Evolutionary conservation across 2,329 filamentous ascomycete species (phyloP), one percentile per base, ranked within the genome.

Genomic region (Diaporthe batatas): DNA sequence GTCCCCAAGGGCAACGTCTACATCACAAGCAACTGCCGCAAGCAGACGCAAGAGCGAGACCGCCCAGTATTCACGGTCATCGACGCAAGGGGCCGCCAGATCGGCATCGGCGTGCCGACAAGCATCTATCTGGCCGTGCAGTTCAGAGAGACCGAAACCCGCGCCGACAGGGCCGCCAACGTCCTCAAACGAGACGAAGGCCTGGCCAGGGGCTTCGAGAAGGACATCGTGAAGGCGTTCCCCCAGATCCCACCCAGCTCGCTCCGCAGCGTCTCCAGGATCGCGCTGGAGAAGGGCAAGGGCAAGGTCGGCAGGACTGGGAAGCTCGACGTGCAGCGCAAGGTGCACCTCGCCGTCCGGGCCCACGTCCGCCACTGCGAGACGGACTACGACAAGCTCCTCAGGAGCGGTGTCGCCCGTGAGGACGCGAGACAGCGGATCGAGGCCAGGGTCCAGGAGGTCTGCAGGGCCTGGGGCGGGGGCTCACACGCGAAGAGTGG

Each of bases 291-390:
- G 75, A 89, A 88, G 77, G 75, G 81, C 29, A 85, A 82, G 54
- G 78, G 86, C 2, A 80, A 87, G 12, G 87, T 89, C 1, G 87
- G 87, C 3, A 79, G 87, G 67, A 84, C 83, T 1, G 78, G 77
- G 2, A 84, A 74, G 57, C 76, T 87, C 7, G 77, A 78, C 0
- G 58, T 86, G 47, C 77, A 79, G 8, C 76, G 81, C 18, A 87
- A 83, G 75, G 85, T 83, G 6, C 75, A 78, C 58, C 80, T 88
- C 32, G 87, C 85, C 2, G 85, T 88, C 16, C 78, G 82, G 29
- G 87, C 87, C 3, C 84, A 88, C 74, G 81, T 86, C 6, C 81
- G 87, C 8, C 87, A 89, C 75, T 75, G 71, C 3, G 82, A 86
- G 57, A 89, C 87, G 0, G 75, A 80, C 1, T 89, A 89, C 72